These are phyloP conservation scores for Dactylonectria estremocensis DNA, from an alignment of 2,329 filamentous ascomycete species.

Conservation along the genomic window DNA sequence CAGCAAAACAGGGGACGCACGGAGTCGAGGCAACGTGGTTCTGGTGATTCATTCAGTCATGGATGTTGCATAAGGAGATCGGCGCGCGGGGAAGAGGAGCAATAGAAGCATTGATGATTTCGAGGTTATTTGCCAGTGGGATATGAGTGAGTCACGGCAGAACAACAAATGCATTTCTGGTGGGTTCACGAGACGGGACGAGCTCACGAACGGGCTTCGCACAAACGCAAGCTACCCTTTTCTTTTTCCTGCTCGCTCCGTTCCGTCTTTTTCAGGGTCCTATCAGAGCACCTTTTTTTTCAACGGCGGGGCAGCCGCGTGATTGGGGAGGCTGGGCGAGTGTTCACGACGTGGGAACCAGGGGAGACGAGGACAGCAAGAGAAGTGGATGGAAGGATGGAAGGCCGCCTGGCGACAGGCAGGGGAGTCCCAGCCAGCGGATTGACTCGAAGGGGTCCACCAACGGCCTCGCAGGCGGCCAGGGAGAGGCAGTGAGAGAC, in stretches of 20 bases:
- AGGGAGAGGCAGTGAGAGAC: neutral
- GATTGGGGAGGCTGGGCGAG: slow-evolving; percentile 14
- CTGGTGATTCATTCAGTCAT: slow-evolving; percentile 14
- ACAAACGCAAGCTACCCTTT: slow-evolving; percentile 11
- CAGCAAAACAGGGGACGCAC: slow-evolving; percentile 24
- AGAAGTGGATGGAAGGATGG: slow-evolving; percentile 19
- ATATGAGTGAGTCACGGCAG: neutral
- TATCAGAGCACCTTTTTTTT: slow-evolving; percentile 34
- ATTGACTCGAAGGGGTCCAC: slow-evolving; percentile 12
- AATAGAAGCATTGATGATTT: slow-evolving; percentile 22
- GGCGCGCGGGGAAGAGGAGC: slow-evolving; percentile 34
- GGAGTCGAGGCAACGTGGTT: slow-evolving; percentile 14
- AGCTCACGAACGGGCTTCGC: slow-evolving; percentile 31
- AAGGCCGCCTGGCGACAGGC: slow-evolving; percentile 37
- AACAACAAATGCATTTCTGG: neutral
- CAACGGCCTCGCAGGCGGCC: slow-evolving; percentile 26
- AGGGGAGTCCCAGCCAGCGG: slow-evolving; percentile 43
- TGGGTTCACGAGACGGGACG: slow-evolving; percentile 33
- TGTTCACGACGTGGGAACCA: slow-evolving; percentile 20
- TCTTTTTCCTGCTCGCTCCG: slow-evolving; percentile 15
- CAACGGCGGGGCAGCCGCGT: slow-evolving; percentile 11
- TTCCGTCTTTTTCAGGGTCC: slow-evolving; percentile 38
- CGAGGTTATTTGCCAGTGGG: neutral
- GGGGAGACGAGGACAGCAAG: neutral
- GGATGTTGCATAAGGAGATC: slow-evolving; percentile 37